Base-by-base conservation (phyloP, 148 eudicot genomes). In the Amaranthus palmeri region DNA sequence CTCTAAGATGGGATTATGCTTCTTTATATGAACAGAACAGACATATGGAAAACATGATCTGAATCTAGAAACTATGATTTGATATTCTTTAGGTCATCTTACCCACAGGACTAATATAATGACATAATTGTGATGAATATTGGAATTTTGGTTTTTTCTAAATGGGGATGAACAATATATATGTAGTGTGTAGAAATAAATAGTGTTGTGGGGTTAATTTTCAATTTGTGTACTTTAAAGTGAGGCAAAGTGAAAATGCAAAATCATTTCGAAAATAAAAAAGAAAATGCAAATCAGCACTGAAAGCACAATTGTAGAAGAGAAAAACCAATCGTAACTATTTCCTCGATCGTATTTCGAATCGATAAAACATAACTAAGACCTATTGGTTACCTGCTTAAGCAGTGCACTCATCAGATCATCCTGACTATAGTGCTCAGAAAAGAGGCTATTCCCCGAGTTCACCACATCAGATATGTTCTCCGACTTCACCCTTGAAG, bases 361-460 rank as follows among this genome's bases (percentile, higher is more conserved):
- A 67, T 18, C 8, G 71, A 66, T 61, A 59, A 41, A 65, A n/a
- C 11, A 70, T 46, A 71, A 70, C 52, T 80, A 80, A 15, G 75
- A 75, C 73, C 75, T 54, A 67, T 75, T 67, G 57, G 58, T 60
- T 53, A 92, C 99, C 93, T 89, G 97, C 78, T 86, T 91, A 49
- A 95, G 86, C 43, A 91, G 68, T 51, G 86, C 90, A 74, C 86
- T 84, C 87, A 90, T 81, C 67, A 95, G 84, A 76, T 95, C 97
- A 4, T 95, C 98, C 69, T 88, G 93, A 61, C 87, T 85, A 72
- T 74, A 86, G 52, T 80, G 84, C 72, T 85, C 84, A 3, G 77
- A 73, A 67, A 80, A 84, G 36, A 85, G 78, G 44, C 78, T 72
- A 61, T 78, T 77, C 47, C 83, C 85, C 44, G 78, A 61, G 78